Percentiles rank a stretch among this genome's conserved stretches.
phyloP scores from a whole-genome alignment of 352 stramenopile species.

The Globisporangium megalacanthum region DNA sequence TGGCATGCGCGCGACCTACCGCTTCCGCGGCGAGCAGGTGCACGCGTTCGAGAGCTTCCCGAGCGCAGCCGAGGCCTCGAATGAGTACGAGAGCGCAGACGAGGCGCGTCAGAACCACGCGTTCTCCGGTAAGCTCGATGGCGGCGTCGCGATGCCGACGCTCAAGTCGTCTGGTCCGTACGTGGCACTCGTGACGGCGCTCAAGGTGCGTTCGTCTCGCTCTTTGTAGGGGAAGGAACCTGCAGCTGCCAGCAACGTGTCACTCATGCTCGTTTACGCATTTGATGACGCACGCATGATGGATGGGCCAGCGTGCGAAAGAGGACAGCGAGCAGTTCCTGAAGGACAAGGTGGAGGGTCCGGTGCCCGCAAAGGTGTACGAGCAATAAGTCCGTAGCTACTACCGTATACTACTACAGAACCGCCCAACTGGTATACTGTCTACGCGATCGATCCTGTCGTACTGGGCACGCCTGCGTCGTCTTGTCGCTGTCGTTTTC shows the following conservation, averaged over 20 bases:
- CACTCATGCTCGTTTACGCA: neutral
- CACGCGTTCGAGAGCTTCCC: constrained; percentile 70
- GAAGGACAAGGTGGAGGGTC: constrained; percentile 79
- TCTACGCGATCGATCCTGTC: neutral
- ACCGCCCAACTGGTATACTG: neutral
- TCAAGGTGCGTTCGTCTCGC: constrained; percentile 42
- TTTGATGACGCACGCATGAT: neutral
- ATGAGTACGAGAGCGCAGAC: constrained; percentile 51
- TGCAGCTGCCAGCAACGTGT: neutral
- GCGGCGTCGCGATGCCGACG: constrained; percentile 43
- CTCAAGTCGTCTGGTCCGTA: constrained; percentile 68
- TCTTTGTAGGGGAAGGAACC: neutral
- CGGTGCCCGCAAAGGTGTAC: constrained; percentile 57
- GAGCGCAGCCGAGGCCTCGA: constrained; percentile 44
- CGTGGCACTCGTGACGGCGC: constrained; percentile 59
- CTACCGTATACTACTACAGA: neutral
- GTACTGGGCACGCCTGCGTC: neutral
- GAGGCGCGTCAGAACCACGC: constrained; percentile 49
- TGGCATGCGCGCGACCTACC: constrained; percentile 56
- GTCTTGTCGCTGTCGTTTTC: neutral
- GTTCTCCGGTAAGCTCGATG: constrained; percentile 67
- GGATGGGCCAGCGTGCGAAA: constrained; percentile 47
- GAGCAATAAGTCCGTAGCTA: constrained; percentile 29
- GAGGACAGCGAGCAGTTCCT: constrained; percentile 76
- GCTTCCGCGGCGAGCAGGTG: constrained; percentile 62